Evolutionary conservation across 1,284 basidiomycete species (phyloP).

Genomic region (Ustanciosporium gigantosporum): DNA sequence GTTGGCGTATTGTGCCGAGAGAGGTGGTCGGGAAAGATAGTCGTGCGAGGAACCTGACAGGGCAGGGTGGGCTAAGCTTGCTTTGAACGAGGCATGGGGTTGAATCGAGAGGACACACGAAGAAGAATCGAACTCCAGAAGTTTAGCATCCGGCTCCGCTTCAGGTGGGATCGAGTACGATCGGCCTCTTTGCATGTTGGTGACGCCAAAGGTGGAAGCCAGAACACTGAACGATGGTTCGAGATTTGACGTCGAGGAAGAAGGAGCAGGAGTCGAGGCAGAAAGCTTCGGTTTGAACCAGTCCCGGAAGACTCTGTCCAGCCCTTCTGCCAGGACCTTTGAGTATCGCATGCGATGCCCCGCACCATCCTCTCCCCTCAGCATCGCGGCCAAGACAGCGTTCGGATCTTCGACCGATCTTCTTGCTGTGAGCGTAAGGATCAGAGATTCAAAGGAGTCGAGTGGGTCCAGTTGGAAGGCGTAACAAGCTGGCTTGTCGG

Average conservation of each 20-base stretch:
- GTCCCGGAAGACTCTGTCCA: slow-evolving; percentile 46
- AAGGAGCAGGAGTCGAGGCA: background rate
- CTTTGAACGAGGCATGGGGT: slow-evolving; percentile 26
- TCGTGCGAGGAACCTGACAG: slow-evolving; percentile 30
- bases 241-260: background rate
- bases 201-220: slow-evolving; percentile 2
- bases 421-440: slow-evolving; percentile 35
- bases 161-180: background rate
- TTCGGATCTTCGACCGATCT: slow-evolving; percentile 8
- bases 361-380: slow-evolving; percentile 7
- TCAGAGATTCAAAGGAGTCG: slow-evolving; percentile 48
- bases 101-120: slow-evolving; percentile 42
- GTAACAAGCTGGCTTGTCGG: slow-evolving; percentile 28
- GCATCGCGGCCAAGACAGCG: slow-evolving; percentile 9
- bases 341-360: slow-evolving; percentile 31
- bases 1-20: slow-evolving; percentile 20
- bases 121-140: slow-evolving; percentile 40
- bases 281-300: slow-evolving; percentile 30
- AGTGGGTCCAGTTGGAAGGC: slow-evolving; percentile 49
- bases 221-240: background rate
- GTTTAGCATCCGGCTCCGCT: slow-evolving; percentile 2
- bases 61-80: slow-evolving; percentile 26
- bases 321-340: slow-evolving; percentile 40
- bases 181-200: background rate
- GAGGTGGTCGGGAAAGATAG: slow-evolving; percentile 31